Evolutionary conservation across 2,329 filamentous ascomycete species (phyloP), one percentile per base, ranked within the genome.

Genomic region (Coleophoma cylindrospora): DNA sequence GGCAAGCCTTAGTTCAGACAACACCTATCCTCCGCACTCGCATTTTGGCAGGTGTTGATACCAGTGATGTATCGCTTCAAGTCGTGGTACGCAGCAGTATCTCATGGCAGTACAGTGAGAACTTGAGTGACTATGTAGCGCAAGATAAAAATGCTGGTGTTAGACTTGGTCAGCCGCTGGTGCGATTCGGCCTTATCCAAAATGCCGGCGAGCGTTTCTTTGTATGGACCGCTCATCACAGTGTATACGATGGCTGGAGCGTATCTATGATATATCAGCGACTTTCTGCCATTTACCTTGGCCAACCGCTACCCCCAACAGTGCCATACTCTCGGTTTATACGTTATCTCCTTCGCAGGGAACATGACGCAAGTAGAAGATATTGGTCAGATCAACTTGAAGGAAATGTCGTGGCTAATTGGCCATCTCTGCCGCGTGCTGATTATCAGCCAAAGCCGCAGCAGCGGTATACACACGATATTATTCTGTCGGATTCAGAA

Each of bases 211-310:
- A 44, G 27, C 10, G 10, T 17, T 49, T 45, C 21, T 72, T 79
- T 17, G 66, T 76, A 3, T 74, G 74, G 65, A 73, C 72, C 0
- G 69, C 75, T 45, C 75, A 79, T 50, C 75, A 79, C 49, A 73
- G 73, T 4, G 63, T 79, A 1, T 79, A 78, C 52, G 76, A 79
- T 60, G 76, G 75, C 10, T 73, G 67, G 70, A 71, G 67, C 38
- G 57, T 70, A 45, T 62, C 66, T 34, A 6, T 53, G 7, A 38
- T 55, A 6, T 21, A 53, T 14, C 27, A 41, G 21, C 40, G 40
- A 36, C 40, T 55, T 27, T 22, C 48, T 38, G 19, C 13, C 33
- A 43, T 22, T 14, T 55, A 55, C 37, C 9, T 44, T 19, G 43
- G 33, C 14, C 19, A 36, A 44, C 9, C 14, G 7, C 34, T 44